Percentiles rank a stretch among this genome's conserved stretches.
Evolutionary conservation across 768 basidiomycete species (phyloP).

Genomic region (Leccinum sublutescens): DNA sequence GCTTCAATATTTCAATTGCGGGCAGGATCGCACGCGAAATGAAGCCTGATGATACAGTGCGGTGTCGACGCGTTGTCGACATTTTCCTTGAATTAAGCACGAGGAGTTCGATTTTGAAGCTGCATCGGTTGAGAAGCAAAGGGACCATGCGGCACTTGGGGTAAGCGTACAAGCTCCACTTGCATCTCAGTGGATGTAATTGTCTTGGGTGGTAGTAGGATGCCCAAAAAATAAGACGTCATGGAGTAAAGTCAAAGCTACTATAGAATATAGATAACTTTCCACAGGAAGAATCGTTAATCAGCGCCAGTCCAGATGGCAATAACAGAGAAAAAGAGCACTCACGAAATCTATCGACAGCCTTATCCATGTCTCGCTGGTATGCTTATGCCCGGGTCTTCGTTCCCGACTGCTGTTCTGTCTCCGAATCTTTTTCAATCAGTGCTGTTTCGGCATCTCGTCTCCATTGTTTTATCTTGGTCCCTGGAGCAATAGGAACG

Average conservation of each 20-base stretch:
- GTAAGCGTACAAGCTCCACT: neutral
- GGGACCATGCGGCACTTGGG: neutral
- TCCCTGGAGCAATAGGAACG: constrained; percentile 25
- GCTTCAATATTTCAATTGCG: neutral
- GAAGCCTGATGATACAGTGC: neutral
- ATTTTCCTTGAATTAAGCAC: neutral
- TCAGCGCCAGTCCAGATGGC: neutral
- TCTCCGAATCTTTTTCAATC: neutral
- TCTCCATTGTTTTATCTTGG: constrained; percentile 27
- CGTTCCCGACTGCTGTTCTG: neutral
- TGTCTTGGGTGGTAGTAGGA: neutral
- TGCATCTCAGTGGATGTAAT: neutral
- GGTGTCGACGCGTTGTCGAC: neutral
- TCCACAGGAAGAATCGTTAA: neutral
- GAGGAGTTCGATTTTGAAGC: neutral
- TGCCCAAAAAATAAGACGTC: neutral
- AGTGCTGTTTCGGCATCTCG: constrained; percentile 14
- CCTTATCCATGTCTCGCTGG: neutral
- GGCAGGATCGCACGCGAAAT: constrained; percentile 1
- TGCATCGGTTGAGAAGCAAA: neutral
- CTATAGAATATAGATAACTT: neutral
- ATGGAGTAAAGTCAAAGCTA: neutral
- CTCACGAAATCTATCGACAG: neutral
- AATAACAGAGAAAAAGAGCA: neutral
- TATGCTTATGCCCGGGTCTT: neutral